These are phyloP conservation scores for Stemphylium lycopersici DNA, from an alignment of 2,329 filamentous ascomycete species.

Conservation along the genomic window DNA sequence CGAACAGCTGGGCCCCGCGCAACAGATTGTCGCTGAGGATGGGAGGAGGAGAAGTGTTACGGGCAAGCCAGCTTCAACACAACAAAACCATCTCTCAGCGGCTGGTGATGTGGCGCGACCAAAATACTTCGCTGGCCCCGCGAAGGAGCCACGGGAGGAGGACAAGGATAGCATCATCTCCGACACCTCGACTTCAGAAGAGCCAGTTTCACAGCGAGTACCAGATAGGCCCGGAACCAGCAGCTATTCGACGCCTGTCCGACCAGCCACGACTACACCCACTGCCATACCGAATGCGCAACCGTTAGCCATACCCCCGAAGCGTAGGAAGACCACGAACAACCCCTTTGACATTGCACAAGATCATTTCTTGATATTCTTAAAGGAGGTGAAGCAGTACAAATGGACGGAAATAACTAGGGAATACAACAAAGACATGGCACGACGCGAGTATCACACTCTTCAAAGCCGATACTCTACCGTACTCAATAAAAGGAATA, in stretches of 20 bases:
- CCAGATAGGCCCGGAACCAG: background rate
- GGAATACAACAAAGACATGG: slow-evolving; percentile 38
- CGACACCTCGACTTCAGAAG: background rate
- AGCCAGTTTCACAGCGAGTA: background rate
- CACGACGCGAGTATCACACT: slow-evolving; percentile 31
- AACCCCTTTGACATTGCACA: slow-evolving; percentile 26
- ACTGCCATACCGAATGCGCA: background rate
- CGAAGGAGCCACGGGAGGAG: background rate
- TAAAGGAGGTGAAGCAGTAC: slow-evolving; percentile 50
- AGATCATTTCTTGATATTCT: slow-evolving; percentile 46
- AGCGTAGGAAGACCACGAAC: background rate
- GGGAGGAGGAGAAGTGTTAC: background rate
- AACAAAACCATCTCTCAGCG: background rate
- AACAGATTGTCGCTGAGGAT: background rate
- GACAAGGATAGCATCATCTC: slow-evolving; percentile 16
- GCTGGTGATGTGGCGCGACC: background rate
- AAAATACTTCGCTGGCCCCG: slow-evolving; percentile 5
- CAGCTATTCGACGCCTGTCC: background rate
- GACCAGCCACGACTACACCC: background rate
- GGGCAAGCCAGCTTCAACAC: background rate
- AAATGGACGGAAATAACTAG: slow-evolving; percentile 46
- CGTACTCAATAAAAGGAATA: slow-evolving; percentile 34
- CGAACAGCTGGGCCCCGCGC: background rate
- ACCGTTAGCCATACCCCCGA: background rate
- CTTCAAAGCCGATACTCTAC: slow-evolving; percentile 39